These are phyloP conservation scores for Cyberlindnera galapagoensis DNA, from an alignment of 805 yeast genomes.

Conservation along the genomic window DNA sequence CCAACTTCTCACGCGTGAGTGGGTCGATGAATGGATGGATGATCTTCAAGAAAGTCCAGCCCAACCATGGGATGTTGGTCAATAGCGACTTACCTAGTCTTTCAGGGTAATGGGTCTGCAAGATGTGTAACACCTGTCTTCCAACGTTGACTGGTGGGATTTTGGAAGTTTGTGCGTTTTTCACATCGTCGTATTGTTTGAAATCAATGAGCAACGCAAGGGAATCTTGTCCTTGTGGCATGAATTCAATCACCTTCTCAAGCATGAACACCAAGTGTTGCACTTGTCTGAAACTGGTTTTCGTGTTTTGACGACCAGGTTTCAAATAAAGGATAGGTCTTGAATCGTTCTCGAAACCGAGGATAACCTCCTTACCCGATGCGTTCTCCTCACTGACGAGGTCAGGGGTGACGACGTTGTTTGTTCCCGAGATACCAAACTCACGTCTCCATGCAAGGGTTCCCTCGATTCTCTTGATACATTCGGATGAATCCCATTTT, in stretches of 20 bases:
- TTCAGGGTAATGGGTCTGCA: slow-evolving; percentile 97
- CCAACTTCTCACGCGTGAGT: slow-evolving; percentile 85
- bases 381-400: slow-evolving; percentile 63
- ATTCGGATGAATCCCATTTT: slow-evolving; percentile 73
- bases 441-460: slow-evolving; percentile 92
- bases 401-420: slow-evolving; percentile 48
- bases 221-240: slow-evolving; percentile 96
- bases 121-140: slow-evolving; percentile 83
- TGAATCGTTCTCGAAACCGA: slow-evolving; percentile 85
- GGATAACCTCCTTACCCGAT: slow-evolving; percentile 86
- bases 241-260: slow-evolving; percentile 86
- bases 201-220: slow-evolving; percentile 89
- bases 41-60: slow-evolving; percentile 85
- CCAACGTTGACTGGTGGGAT: slow-evolving; percentile 88
- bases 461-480: slow-evolving; percentile 65
- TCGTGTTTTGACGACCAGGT: slow-evolving; percentile 95
- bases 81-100: slow-evolving; percentile 88
- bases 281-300: slow-evolving; percentile 85
- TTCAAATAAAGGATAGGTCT: slow-evolving; percentile 90
- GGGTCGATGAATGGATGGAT: slow-evolving; percentile 97
- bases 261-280: slow-evolving; percentile 90
- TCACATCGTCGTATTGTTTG: slow-evolving; percentile 58
- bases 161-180: slow-evolving; percentile 38
- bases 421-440: slow-evolving; percentile 65
- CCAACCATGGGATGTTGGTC: slow-evolving; percentile 90